phyloP scores from a whole-genome alignment of 2,329 filamentous ascomycete species.

The Pseudonectria buxi region DNA sequence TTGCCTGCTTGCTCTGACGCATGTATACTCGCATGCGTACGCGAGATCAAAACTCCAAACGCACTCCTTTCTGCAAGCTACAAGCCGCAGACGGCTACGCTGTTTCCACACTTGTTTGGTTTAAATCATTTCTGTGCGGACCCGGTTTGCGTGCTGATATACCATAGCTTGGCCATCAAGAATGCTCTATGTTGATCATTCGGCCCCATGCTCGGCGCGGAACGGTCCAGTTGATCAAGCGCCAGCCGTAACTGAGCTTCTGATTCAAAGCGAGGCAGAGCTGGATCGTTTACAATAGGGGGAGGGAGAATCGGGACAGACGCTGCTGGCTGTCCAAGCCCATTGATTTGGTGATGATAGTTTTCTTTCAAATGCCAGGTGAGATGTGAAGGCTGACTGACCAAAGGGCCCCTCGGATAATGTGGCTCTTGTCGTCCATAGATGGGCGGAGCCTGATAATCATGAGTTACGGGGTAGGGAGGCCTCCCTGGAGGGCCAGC shows the following conservation, averaged over 20 bases:
- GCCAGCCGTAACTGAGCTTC: constrained; percentile 58
- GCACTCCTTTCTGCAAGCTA: too few species aligned
- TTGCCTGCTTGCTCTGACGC: neutral
- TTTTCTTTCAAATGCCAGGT: constrained; percentile 12
- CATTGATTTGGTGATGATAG: constrained; percentile 4
- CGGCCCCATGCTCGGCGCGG: constrained; percentile 11
- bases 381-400: constrained; percentile 1
- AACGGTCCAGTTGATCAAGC: constrained; percentile 51
- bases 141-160: constrained; percentile 8
- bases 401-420: neutral
- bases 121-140: constrained; percentile 7
- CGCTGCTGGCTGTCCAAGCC: constrained; percentile 2
- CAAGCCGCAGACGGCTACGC: constrained; percentile 4
- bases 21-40: too few species aligned
- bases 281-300: neutral
- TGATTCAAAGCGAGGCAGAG: constrained; percentile 43
- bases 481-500: too few species aligned
- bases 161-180: constrained; percentile 15
- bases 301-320: neutral
- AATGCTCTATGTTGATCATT: constrained; percentile 15
- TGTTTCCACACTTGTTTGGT: constrained; percentile 3
- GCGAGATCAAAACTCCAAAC: too few species aligned
- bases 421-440: neutral
- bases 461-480: too few species aligned
- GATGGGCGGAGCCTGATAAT: too few species aligned